Evolutionary conservation across 306 rosid genomes (phyloP), one percentile per base, ranked within the genome.

Genomic region (Betula pendula): DNA sequence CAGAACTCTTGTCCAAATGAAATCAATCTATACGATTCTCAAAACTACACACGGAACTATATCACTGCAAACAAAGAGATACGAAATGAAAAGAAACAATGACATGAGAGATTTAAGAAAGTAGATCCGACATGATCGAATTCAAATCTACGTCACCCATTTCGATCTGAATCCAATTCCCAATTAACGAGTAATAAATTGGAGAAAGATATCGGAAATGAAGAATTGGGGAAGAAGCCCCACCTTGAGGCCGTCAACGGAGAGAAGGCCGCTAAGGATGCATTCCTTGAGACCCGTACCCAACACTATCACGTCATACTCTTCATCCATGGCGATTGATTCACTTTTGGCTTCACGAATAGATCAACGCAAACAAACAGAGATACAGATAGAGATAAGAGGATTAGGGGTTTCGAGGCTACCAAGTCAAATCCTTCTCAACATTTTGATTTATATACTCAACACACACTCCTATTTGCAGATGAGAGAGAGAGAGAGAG

Each of bases 241-340:
- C 31, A 89, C 99, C 97, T 95, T 95, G 81, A 95, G 97, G 81
- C 99, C 94, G 83, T 95, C 97, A 25, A 95, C 99, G 74, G 99
- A 95, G 86, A 95, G 97, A 92, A 95, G 99, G 65, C 99, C 97
- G 40, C 99, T 92, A 82, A 95, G 97, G 79, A 95, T 92, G 90
- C 97, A 95, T 77, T 95, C 97, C 82, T 95, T 95, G 76, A 95
- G 97, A 63, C 99, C 99, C 7, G 99, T 95, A 33, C 97, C 97
- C 15, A 92, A 76, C 25, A 95, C 97, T 52, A 95, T 82, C 24
- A 92, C 99, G 68, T 95, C 97, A 75, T 95, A 92, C 68, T 92
- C 96, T 83, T 92, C 98, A 84, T 95, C 97, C 98, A 95, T 82
- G 70, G 53, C 78, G 72, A 70, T 19, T 1, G 66, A 53, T 70